Evolutionary conservation across 1,284 basidiomycete genomes (phyloP).

Genomic region (Malassezia pachydermatis): DNA sequence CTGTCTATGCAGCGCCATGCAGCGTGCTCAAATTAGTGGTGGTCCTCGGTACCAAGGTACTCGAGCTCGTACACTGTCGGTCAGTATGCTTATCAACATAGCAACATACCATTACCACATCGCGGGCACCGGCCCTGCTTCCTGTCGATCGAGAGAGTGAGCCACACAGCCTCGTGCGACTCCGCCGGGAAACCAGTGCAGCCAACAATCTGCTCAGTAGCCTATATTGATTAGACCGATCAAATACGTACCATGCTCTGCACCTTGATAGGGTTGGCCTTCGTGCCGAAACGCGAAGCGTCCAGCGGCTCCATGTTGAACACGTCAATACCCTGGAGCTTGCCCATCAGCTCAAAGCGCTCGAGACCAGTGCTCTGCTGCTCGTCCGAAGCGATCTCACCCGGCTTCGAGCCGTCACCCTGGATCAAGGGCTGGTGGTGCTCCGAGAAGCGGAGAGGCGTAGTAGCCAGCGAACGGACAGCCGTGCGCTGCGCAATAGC

Average conservation of each 20-base stretch:
- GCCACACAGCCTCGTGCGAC: constrained; percentile 46
- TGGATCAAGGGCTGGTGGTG: constrained; percentile 57
- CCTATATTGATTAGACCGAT: constrained; percentile 17
- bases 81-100: neutral
- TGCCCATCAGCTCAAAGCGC: constrained; percentile 81
- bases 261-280: constrained; percentile 75
- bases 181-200: constrained; percentile 46
- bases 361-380: constrained; percentile 92
- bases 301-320: constrained; percentile 84
- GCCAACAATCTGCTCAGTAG: constrained; percentile 38
- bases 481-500: constrained; percentile 17
- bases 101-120: constrained; percentile 42
- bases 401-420: constrained; percentile 64
- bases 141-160: constrained; percentile 35
- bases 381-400: constrained; percentile 70
- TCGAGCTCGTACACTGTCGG: constrained; percentile 35
- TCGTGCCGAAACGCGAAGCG: constrained; percentile 75
- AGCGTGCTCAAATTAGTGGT: constrained; percentile 24
- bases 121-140: constrained; percentile 43
- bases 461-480: constrained; percentile 27
- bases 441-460: constrained; percentile 28
- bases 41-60: constrained; percentile 28
- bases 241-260: constrained; percentile 64
- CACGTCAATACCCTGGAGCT: constrained; percentile 74
- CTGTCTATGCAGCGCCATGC: neutral